Conservation (phyloP, 441 rosid genomes). For the Syzygium malaccense region DNA sequence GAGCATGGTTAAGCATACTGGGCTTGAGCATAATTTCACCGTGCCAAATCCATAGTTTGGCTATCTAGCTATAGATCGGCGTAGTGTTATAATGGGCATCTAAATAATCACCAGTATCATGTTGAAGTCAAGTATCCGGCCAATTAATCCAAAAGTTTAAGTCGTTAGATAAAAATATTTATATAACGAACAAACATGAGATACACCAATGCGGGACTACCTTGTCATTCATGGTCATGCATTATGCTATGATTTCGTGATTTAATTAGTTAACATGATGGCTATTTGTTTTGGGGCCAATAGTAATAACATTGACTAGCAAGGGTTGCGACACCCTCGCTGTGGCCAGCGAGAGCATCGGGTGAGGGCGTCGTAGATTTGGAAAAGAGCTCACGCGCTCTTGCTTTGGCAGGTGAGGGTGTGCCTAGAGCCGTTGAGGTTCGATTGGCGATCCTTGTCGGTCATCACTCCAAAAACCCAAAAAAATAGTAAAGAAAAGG, state of each 20-base stretch:
- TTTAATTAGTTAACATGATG: background rate
- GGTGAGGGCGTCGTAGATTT: too few species aligned
- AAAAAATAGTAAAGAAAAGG: too few species aligned
- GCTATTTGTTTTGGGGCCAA: background rate
- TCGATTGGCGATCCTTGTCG: too few species aligned
- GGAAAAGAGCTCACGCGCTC: too few species aligned
- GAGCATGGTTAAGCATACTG: too few species aligned
- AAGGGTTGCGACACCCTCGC: too few species aligned
- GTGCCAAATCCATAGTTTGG: background rate
- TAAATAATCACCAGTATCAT: rapidly evolving
- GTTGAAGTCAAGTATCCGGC: background rate
- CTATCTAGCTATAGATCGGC: too few species aligned
- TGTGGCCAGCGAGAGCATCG: too few species aligned
- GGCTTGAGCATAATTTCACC: background rate
- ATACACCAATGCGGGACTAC: background rate
- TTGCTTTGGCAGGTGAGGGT: too few species aligned
- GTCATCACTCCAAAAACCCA: too few species aligned
- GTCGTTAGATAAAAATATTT: background rate
- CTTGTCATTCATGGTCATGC: background rate
- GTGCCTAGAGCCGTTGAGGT: too few species aligned
- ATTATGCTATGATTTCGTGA: background rate
- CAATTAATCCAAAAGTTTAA: background rate
- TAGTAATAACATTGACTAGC: background rate
- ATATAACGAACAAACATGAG: background rate
- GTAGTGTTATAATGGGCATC: background rate